Conservation (phyloP, 768 basidiomycete species). For the Pholiota conissans region DNA sequence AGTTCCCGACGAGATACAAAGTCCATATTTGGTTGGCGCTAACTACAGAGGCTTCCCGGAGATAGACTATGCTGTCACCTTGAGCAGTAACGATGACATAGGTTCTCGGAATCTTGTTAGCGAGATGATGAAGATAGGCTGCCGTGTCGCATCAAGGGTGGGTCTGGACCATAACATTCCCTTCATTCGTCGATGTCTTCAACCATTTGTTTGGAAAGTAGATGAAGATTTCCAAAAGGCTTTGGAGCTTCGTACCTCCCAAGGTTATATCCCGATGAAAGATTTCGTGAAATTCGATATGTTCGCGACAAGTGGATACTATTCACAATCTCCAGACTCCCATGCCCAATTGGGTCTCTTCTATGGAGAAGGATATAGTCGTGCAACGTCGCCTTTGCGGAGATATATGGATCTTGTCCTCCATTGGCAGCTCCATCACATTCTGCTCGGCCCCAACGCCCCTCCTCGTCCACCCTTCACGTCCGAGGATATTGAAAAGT, state of each 20-base stretch:
- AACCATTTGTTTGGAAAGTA: conserved; percentile 25
- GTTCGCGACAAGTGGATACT: conserved; percentile 35
- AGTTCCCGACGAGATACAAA: conserved; percentile 29
- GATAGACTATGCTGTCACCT: conserved; percentile 44
- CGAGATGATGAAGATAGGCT: conserved; percentile 83
- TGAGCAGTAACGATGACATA: conserved; percentile 19
- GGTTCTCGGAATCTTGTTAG: conserved; percentile 63
- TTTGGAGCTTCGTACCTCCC: conserved; percentile 44
- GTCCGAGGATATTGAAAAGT: conserved; percentile 41
- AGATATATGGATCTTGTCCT: conserved; percentile 78
- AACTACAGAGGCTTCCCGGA: conserved; percentile 50
- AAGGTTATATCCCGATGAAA: conserved; percentile 40
- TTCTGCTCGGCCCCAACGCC: conserved; percentile 46
- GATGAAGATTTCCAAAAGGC: conserved; percentile 39
- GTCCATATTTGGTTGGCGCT: conserved; percentile 27
- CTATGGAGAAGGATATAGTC: conserved; percentile 76
- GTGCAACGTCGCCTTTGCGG: conserved; percentile 85
- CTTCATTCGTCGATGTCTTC: conserved; percentile 56
- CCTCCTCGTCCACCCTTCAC: conserved; percentile 42
- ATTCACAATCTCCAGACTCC: conserved; percentile 52
- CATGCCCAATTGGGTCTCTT: conserved; percentile 75
- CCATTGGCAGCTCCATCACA: conserved; percentile 94
- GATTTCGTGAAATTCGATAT: conserved; percentile 33
- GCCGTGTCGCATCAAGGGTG: conserved; percentile 74
- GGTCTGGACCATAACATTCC: conserved; percentile 59